phyloP scores from a whole-genome alignment of 139 green algal species.

The Marvania coccoides region DNA sequence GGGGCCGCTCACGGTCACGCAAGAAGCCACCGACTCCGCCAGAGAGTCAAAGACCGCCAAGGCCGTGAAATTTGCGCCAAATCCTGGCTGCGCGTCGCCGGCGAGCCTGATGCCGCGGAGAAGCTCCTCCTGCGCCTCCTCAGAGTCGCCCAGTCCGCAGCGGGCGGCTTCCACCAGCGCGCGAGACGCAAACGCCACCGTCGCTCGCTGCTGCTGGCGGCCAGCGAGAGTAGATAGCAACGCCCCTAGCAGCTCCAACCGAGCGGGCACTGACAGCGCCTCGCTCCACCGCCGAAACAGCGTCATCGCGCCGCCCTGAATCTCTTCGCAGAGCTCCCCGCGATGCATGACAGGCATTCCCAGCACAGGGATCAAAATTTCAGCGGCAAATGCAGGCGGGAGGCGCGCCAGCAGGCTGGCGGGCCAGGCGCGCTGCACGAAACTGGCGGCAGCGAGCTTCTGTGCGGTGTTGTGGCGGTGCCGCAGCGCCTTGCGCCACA shows the following conservation, averaged over 20 bases:
- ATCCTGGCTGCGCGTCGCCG: not conserved
- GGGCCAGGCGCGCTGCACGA: not conserved
- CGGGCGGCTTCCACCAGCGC: not conserved
- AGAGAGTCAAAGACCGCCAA: not conserved
- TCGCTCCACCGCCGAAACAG: not conserved
- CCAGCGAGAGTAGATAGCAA: not conserved
- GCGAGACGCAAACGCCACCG: not conserved
- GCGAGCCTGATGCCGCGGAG: not conserved
- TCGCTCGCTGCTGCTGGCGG: not conserved
- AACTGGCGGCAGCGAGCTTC: not conserved
- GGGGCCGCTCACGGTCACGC: too few relatives aligned
- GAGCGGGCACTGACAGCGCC: not conserved
- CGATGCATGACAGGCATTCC: not conserved
- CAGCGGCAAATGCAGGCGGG: not conserved
- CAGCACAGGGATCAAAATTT: not conserved
- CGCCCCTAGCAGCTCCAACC: not conserved
- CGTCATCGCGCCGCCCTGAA: not conserved
- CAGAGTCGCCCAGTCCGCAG: not conserved
- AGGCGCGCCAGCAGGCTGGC: not conserved
- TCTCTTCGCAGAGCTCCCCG: not conserved
- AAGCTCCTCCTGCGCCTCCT: not conserved
- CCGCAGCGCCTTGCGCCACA: slow-evolving; percentile 1
- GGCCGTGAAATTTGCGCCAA: not conserved
- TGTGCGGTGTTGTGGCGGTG: not conserved
- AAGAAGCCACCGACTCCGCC: not conserved